These are phyloP conservation scores for Schwanniomyces sp. DNA, from an alignment of 805 yeast genomes.

Conservation along the genomic window DNA sequence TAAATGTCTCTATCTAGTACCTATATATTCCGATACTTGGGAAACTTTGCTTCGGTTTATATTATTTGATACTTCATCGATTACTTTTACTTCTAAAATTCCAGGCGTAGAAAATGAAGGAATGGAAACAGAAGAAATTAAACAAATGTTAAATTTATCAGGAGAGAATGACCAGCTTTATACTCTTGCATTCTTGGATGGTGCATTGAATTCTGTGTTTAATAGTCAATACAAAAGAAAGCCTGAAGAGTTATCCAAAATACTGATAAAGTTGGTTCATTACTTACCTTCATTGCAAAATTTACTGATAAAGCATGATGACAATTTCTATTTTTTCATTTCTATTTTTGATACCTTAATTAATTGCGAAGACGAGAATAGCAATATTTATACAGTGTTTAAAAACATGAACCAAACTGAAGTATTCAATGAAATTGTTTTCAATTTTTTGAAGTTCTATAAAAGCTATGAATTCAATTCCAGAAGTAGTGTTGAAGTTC, in stretches of 20 bases:
- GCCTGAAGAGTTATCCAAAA: slow-evolving; percentile 8
- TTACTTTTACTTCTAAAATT: slow-evolving; percentile 15
- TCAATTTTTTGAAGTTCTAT: slow-evolving; percentile 22
- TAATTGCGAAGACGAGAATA: slow-evolving; percentile 8
- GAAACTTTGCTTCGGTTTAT: slow-evolving; percentile 41
- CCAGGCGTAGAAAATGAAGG: slow-evolving; percentile 12
- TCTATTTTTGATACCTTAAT: slow-evolving; percentile 25
- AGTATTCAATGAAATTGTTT: slow-evolving; percentile 26
- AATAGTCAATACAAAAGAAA: slow-evolving; percentile 19
- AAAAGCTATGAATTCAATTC: slow-evolving; percentile 8
- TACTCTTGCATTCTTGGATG: slow-evolving; percentile 41
- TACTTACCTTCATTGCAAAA: slow-evolving; percentile 20
- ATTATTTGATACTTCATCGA: slow-evolving; percentile 44
- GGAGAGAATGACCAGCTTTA: slow-evolving; percentile 16
- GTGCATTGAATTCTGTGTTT: slow-evolving; percentile 32
- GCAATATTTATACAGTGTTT: slow-evolving; percentile 22
- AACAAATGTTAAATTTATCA: slow-evolving; percentile 24
- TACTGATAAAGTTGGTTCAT: slow-evolving; percentile 21
- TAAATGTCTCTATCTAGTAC: slow-evolving; percentile 31
- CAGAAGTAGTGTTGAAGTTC: slow-evolving; percentile 4
- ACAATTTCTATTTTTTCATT: slow-evolving; percentile 20
- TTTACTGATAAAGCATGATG: slow-evolving; percentile 18
- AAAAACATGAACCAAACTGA: slow-evolving; percentile 20
- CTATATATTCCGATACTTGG: slow-evolving; percentile 33
- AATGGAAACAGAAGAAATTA: slow-evolving; percentile 27